Base-by-base conservation (phyloP, 257 asterid genomes). In the Nicotiana paniculata region DNA sequence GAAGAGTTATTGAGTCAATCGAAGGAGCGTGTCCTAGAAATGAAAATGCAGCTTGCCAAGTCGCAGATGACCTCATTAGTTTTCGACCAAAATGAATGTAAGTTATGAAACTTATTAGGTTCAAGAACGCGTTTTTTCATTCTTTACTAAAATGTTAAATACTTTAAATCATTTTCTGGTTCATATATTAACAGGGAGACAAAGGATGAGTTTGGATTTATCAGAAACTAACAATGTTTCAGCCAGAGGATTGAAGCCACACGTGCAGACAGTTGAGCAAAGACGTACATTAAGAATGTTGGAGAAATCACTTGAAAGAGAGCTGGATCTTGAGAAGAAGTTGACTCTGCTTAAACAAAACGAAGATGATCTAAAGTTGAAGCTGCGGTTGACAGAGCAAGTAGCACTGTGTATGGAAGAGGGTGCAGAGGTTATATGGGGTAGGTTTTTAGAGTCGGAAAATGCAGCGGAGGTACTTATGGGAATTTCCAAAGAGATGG, bases 401-500 rank as follows among this genome's bases (percentile, higher is more conserved):
- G 95, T 96, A 37, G 93, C 98, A 12, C 76, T 85, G 51, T 82
- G 87, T 88, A 93, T 93, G 98, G 98, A 96, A 87, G 98, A 93
- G 91, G 97, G 95, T 11, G 98, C 97, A 2, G 98, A 94, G 88
- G 97, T 87, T 69, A 90, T 91, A 35, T 94, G 96, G 97, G 92
- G 94, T 39, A 85, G 96, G 84, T 96, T 94, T 88, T 87, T 94
- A 43, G 98, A 94, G 90, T 93, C 97, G 0, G 99, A 94, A 79
- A 93, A 90, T 77, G 72, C 88, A 64, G 92, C 95, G 0, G 98
- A 91, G 89, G 87, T 96, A 24, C 89, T 93, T 6, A 89, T 88
- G 97, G 97, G 93, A 77, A 92, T 93, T 74, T 92, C 98, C 3
- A 96, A 90, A 84, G 99, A 93, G 79, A 86, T 90, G 87, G 81